Evolutionary conservation across 2,329 filamentous ascomycete genomes (phyloP), one percentile per base, ranked within the genome.

Genomic region (Byssochlamys sp.): DNA sequence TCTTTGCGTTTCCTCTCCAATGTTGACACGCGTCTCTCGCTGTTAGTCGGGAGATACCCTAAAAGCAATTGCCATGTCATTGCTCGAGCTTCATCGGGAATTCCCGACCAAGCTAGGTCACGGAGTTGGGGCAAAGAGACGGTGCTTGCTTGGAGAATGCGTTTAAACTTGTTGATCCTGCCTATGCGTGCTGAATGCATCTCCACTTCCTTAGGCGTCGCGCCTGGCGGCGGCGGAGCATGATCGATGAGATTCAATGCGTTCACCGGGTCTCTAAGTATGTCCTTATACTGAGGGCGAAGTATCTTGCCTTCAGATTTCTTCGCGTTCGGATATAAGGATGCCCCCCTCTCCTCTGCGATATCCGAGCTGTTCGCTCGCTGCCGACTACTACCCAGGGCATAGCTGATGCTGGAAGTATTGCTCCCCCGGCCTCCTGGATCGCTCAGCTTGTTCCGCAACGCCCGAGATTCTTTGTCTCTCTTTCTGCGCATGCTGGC

Each of bases 1-100:
- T 99, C 95, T 70, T 92, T 96, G 55, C 94, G 85, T 73, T 99
- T 99, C 59, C 94, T 82, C 71, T 99, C 94, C 9, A 99, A 79
- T 0, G 91, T 94, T 0, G 89, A 84, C 6, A 97, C 89, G 55
- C 95, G 84, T 61, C 94, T 83, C 71, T 99, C 95, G 66, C 91
- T 95, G 69, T 91, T 96, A n/a, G 92, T 95, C 1, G 95, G 94
- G 3, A 99, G 82, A 72, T 99, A 99, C 58, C 92, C 94, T 26
- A 99, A 83, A 24, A 99, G 80, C 26, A 99, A 80, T 73, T 97
- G 91, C 94, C 94, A 99, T n/a, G 92, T 94, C 88, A 99, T 96
- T 54, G 94, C 90, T 57, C 95, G 89, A 19, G 99, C 91, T 76
- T 99, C 95, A 66, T 90, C 87, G 0, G 94, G 95, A 35, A 97